Conservation (phyloP, 1,284 basidiomycete genomes). For the Apiotrichum montevideense region DNA sequence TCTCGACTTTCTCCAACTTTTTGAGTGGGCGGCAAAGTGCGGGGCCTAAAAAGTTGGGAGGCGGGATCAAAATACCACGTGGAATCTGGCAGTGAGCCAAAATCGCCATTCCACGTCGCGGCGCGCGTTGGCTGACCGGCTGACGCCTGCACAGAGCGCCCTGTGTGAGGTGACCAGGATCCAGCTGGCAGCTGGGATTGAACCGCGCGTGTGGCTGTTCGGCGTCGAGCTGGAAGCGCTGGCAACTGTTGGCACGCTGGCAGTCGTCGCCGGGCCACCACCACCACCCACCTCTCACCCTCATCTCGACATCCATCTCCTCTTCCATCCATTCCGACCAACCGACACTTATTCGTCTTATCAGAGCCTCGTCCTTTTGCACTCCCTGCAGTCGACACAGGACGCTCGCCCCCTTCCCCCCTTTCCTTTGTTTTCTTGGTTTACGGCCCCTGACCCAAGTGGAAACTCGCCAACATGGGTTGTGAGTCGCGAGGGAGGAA, state of each 20-base stretch:
- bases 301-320: not conserved
- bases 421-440: slow-evolving; percentile 6
- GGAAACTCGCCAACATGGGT: slow-evolving; percentile 34
- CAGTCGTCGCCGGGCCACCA: too few relatives aligned
- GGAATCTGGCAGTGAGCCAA: too few relatives aligned
- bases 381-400: not conserved
- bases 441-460: slow-evolving; percentile 14
- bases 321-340: slow-evolving; percentile 1
- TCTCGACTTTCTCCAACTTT: slow-evolving; percentile 3
- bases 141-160: too few relatives aligned
- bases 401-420: not conserved
- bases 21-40: not conserved
- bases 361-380: not conserved
- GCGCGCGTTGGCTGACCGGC: too few relatives aligned
- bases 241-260: too few relatives aligned
- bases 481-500: slow-evolving; percentile 20
- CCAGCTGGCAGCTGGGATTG: too few relatives aligned
- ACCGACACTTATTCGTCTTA: not conserved
- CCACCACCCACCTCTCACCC: too few relatives aligned
- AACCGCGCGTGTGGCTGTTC: too few relatives aligned
- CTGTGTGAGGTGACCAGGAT: too few relatives aligned
- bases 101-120: too few relatives aligned
- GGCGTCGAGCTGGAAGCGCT: too few relatives aligned
- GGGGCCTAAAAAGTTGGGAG: slow-evolving; percentile 1
- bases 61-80: too few relatives aligned